Conservation (phyloP, 768 basidiomycete species). For the Suillus fuscotomentosus region DNA sequence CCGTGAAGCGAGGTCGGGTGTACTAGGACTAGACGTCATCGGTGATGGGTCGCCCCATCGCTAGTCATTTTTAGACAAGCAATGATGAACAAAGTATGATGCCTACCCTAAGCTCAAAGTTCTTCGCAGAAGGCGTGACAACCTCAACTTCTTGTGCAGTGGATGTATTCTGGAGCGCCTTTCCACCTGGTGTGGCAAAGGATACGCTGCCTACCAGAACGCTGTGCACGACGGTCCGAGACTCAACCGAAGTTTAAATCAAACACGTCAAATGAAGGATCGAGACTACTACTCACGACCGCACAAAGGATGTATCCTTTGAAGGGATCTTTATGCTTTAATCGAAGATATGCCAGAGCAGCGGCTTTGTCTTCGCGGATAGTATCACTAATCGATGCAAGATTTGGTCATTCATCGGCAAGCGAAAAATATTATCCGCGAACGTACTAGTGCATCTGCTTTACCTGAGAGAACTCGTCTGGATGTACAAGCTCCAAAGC, state of each 20-base stretch:
- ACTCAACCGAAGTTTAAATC: conserved; percentile 28
- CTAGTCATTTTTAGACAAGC: conserved; percentile 32
- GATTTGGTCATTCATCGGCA: neutral
- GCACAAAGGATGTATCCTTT: conserved; percentile 75
- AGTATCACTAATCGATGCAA: conserved; percentile 51
- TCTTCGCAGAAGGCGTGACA: conserved; percentile 56
- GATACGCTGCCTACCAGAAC: conserved; percentile 78
- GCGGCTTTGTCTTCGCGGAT: conserved; percentile 80
- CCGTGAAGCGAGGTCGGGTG: conserved; percentile 24
- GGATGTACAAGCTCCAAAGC: conserved; percentile 80
- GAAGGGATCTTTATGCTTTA: conserved; percentile 77
- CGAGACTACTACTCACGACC: conserved; percentile 48
- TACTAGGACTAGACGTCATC: conserved; percentile 49
- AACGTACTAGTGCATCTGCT: conserved; percentile 66
- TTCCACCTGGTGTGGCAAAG: conserved; percentile 70
- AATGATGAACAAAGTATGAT: conserved; percentile 5
- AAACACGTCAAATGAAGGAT: neutral
- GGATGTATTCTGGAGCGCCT: conserved; percentile 77
- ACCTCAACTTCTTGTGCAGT: conserved; percentile 82
- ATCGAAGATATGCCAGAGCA: conserved; percentile 71
- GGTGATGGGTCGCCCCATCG: conserved; percentile 71
- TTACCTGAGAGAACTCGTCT: conserved; percentile 69
- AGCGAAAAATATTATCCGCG: neutral
- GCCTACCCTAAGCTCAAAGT: conserved; percentile 54
- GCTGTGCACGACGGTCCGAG: conserved; percentile 69